Evolutionary conservation across 495 filamentous ascomycete species (phyloP).

Genomic region (Staphylotrichum longicolle): DNA sequence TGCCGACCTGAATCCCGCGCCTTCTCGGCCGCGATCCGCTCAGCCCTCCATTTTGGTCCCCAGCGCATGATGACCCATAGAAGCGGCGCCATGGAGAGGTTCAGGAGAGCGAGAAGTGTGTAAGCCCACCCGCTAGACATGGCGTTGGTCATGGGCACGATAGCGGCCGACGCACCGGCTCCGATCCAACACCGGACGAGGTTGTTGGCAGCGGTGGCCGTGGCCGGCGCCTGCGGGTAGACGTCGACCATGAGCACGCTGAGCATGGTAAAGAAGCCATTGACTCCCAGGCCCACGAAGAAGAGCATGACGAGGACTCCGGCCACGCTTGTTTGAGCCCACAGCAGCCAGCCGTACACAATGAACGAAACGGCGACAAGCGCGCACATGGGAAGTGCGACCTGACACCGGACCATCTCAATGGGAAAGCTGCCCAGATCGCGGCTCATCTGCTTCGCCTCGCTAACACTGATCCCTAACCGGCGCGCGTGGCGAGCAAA

Average conservation of each 20-base stretch:
- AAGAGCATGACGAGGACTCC: constrained; percentile 53
- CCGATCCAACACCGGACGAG: constrained; percentile 64
- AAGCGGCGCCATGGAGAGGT: constrained; percentile 51
- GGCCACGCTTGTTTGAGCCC: constrained; percentile 33
- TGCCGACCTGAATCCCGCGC: background rate
- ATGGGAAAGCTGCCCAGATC: constrained; percentile 59
- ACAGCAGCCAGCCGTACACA: constrained; percentile 57
- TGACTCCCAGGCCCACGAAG: constrained; percentile 48
- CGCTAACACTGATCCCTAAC: constrained; percentile 45
- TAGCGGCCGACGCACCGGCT: constrained; percentile 61
- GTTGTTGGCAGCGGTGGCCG: constrained; percentile 69
- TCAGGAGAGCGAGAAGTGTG: constrained; percentile 59
- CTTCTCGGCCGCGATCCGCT: constrained; percentile 9
- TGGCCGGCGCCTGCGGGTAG: constrained; percentile 56
- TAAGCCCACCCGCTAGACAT: constrained; percentile 70
- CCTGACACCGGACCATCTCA: constrained; percentile 58
- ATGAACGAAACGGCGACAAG: constrained; percentile 41
- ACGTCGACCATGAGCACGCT: constrained; percentile 63
- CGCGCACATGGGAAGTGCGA: constrained; percentile 48
- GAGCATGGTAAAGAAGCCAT: constrained; percentile 46
- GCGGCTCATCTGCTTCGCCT: constrained; percentile 41
- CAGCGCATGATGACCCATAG: constrained; percentile 43
- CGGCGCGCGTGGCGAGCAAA: constrained; percentile 46
- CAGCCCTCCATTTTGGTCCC: constrained; percentile 40
- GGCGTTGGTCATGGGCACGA: constrained; percentile 60